Conservation (phyloP, 495 filamentous ascomycete species). For the Xylaria castorea region DNA sequence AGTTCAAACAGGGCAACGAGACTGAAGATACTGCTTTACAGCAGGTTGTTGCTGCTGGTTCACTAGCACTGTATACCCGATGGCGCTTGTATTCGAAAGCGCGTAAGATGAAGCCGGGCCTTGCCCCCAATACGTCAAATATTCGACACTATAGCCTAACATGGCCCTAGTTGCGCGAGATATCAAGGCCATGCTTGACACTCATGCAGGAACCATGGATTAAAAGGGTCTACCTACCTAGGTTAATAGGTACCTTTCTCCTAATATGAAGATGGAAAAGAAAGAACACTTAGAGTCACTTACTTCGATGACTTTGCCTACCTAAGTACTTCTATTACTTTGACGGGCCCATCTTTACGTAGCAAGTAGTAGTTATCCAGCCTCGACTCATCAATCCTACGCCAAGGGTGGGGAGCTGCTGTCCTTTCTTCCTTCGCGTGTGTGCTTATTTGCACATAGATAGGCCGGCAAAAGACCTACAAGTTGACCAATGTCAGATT, state of each 20-base stretch:
- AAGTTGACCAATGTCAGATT: neutral
- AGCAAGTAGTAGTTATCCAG: neutral
- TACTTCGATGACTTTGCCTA: neutral
- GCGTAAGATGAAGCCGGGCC: too few species aligned
- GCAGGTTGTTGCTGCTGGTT: too few species aligned
- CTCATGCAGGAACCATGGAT: constrained; percentile 17
- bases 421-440: neutral
- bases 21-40: too few species aligned
- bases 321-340: neutral
- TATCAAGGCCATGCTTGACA: too few species aligned
- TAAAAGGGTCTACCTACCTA: neutral
- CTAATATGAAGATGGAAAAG: neutral
- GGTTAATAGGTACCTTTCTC: neutral
- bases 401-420: neutral
- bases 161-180: too few species aligned
- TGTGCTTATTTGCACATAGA: neutral
- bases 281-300: neutral
- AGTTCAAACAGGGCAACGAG: too few species aligned
- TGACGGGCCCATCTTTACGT: neutral
- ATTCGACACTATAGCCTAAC: too few species aligned
- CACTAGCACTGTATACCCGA: too few species aligned
- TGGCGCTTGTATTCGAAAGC: too few species aligned
- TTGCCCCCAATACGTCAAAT: too few species aligned
- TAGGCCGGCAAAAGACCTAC: neutral
- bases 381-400: neutral